phyloP scores from a whole-genome alignment of 768 basidiomycete genomes.

The Lepiota venenata region DNA sequence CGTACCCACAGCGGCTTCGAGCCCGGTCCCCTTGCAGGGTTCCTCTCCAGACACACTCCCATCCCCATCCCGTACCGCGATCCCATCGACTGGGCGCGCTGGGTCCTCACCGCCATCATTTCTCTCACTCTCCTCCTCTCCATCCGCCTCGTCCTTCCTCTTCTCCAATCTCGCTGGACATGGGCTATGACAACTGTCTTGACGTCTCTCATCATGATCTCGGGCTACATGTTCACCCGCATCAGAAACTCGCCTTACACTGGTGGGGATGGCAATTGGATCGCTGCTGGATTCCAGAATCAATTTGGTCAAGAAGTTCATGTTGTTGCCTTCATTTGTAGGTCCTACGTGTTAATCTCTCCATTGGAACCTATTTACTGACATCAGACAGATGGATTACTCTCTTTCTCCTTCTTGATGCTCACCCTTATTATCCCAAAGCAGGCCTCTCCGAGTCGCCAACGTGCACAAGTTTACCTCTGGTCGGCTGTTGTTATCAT shows the following conservation, averaged over 20 bases:
- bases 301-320: slow-evolving; percentile 94
- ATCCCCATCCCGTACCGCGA: slow-evolving; percentile 77
- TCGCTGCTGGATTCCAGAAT: slow-evolving; percentile 84
- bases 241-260: slow-evolving; percentile 79
- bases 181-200: slow-evolving; percentile 66
- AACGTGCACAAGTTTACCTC: slow-evolving; percentile 84
- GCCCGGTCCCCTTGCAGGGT: slow-evolving; percentile 69
- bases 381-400: slow-evolving; percentile 68
- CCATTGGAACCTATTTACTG: slow-evolving; percentile 1
- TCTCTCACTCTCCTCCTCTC: slow-evolving; percentile 45
- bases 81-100: slow-evolving; percentile 71
- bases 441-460: slow-evolving; percentile 66
- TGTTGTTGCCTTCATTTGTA: slow-evolving; percentile 83
- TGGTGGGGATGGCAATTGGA: slow-evolving; percentile 67
- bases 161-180: slow-evolving; percentile 70
- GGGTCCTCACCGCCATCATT: slow-evolving; percentile 43
- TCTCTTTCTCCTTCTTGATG: slow-evolving; percentile 77
- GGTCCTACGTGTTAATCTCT: slow-evolving; percentile 27
- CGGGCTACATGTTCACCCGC: slow-evolving; percentile 95
- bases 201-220: slow-evolving; percentile 77
- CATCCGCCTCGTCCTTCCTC: slow-evolving; percentile 59
- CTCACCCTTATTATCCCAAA: slow-evolving; percentile 79
- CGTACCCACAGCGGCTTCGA: slow-evolving; percentile 69
- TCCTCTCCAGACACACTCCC: slow-evolving; percentile 72
- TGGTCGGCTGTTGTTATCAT: slow-evolving; percentile 83